Evolutionary conservation across 1,284 basidiomycete species (phyloP).

Genomic region (Hymenochaete sp.): DNA sequence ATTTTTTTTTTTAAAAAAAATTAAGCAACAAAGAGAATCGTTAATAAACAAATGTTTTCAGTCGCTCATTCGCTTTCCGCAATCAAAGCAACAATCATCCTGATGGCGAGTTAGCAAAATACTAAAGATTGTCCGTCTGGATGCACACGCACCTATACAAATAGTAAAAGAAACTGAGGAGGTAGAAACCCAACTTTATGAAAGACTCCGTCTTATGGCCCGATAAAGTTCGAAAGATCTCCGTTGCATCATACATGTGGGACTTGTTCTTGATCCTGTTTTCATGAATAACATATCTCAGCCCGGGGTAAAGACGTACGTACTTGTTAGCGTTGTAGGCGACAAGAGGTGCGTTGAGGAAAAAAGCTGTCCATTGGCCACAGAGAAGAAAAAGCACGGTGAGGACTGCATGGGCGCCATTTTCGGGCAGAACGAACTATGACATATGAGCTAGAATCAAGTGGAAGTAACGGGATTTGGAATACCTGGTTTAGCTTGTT

Average conservation of each 20-base stretch:
- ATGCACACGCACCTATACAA: conserved; percentile 71
- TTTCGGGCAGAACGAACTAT: conserved; percentile 97
- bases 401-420: conserved; percentile 89
- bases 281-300: not conserved
- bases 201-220: conserved; percentile 97
- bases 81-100: conserved; percentile 31
- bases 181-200: conserved; percentile 92
- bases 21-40: not conserved
- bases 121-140: conserved; percentile 10
- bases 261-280: conserved; percentile 85
- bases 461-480: conserved; percentile 26
- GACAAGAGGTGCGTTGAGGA: conserved; percentile 87
- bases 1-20: not conserved
- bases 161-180: conserved; percentile 94
- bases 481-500: conserved; percentile 97
- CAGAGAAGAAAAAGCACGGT: conserved; percentile 83
- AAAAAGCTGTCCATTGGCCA: conserved; percentile 92
- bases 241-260: conserved; percentile 99
- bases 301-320: conserved; percentile 31
- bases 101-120: conserved; percentile 16
- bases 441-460: conserved; percentile 6
- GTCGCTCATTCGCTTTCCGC: conserved; percentile 26
- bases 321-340: conserved; percentile 94
- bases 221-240: conserved; percentile 94
- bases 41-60: not conserved